Evolutionary conservation across 2,329 filamentous ascomycete genomes (phyloP), one percentile per base, ranked within the genome.

Genomic region (Thelonectria rubi): DNA sequence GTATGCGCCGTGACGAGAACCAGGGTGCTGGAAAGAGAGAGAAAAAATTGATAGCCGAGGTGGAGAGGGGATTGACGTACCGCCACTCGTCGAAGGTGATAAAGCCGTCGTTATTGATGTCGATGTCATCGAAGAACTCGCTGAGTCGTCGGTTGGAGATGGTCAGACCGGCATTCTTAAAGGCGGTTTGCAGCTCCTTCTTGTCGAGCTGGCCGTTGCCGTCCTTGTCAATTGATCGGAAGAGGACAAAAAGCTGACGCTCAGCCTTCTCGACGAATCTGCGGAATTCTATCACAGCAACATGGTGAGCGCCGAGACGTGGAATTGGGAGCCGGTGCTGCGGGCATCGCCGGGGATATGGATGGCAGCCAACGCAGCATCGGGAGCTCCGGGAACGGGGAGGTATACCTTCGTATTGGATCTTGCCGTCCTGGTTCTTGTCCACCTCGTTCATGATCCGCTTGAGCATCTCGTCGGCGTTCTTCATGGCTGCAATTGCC

Each of bases 11-110:
- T 46, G 46, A 58, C 21, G 52, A 11, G 50, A 30, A 43, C 32
- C 40, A 50, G 42, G 54, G 46, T 14, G 45, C 24, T 48, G 26
- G 14, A 30, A 21, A 54, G 14, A 26, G 53, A 65, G 55, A 18
- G 57, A 39, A 59, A 53, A 10, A 21, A 20, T 50, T 39, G 47
- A 34, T 39, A 17, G 32, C 17, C 34, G 26, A 32, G 49, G 26
- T n/a, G 18, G 34, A 9, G 8, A 63, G 60, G 26, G 46, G 21
- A 39, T 54, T n/a, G 60, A 82, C 90, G 79, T 88, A 97, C 94
- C 94, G 90, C 95, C 95, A 98, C 84, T 99, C 95, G 68, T 93
- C 89, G 78, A 97, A 98, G 65, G 85, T 93, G 69, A 98, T 97
- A 65, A 81, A 88, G 49, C 93, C 93, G 76, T 99, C 94, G 69